These are phyloP conservation scores for Botrytis fragariae DNA, from an alignment of 2,329 filamentous ascomycete genomes.

Conservation along the genomic window DNA sequence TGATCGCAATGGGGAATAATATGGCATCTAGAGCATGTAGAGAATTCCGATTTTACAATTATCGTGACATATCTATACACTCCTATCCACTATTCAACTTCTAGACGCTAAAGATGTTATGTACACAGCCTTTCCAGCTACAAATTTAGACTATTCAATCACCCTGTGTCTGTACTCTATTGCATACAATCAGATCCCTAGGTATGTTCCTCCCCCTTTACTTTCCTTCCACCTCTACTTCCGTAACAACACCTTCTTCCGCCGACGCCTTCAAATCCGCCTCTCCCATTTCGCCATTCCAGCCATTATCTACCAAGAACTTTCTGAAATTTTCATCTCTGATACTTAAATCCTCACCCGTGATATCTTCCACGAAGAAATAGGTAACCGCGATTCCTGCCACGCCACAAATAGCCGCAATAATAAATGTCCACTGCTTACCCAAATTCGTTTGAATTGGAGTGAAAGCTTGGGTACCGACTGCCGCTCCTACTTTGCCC, in stretches of 20 bases:
- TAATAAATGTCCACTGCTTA: slow-evolving; percentile 51
- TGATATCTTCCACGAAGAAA: slow-evolving; percentile 48
- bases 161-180: not conserved
- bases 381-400: slow-evolving; percentile 48
- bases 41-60: not conserved
- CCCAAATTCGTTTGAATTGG: slow-evolving; percentile 47
- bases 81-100: not conserved
- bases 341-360: slow-evolving; percentile 45
- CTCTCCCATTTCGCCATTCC: slow-evolving; percentile 48
- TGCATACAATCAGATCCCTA: not conserved
- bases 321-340: slow-evolving; percentile 46
- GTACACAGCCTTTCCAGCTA: not conserved
- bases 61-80: not conserved
- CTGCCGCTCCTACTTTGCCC: slow-evolving; percentile 51
- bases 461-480: slow-evolving; percentile 51
- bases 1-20: fast-evolving
- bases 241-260: slow-evolving; percentile 22
- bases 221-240: slow-evolving; percentile 13
- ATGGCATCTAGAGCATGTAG: not conserved
- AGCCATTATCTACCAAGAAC: slow-evolving; percentile 46
- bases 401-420: slow-evolving; percentile 51
- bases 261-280: slow-evolving; percentile 41
- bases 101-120: not conserved
- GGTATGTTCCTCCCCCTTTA: too few species aligned
- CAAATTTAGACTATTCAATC: not conserved